phyloP scores from a whole-genome alignment of 352 stramenopile species.

The Pythium guiyangense region DNA sequence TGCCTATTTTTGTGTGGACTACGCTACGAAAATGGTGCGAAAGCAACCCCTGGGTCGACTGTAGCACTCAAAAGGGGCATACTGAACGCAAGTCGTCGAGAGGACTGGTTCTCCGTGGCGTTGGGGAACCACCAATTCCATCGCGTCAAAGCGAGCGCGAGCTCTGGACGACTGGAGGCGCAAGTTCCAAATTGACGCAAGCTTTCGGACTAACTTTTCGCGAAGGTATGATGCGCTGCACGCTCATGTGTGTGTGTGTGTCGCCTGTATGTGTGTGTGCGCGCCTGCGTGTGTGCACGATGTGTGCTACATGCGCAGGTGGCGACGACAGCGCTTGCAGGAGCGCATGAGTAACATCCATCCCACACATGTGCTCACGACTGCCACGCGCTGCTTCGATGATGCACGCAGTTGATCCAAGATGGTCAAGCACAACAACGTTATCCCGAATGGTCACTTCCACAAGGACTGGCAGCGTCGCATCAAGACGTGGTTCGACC shows the following conservation, averaged over 20 bases:
- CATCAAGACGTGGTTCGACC: constrained; percentile 96
- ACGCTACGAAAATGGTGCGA: neutral
- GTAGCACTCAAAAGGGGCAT: constrained; percentile 31
- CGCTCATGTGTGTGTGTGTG: too few species aligned
- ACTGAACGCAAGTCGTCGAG: constrained; percentile 51
- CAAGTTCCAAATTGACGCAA: constrained; percentile 90
- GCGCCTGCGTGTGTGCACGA: too few species aligned
- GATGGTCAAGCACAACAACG: constrained; percentile 99
- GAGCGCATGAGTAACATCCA: too few species aligned
- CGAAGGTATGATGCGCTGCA: constrained; percentile 51
- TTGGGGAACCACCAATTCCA: constrained; percentile 83
- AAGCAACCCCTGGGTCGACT: constrained; percentile 6
- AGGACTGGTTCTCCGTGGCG: constrained; percentile 72
- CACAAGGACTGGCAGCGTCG: constrained; percentile 99
- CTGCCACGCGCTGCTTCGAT: neutral
- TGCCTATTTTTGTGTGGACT: constrained; percentile 1
- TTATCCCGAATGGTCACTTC: constrained; percentile 99
- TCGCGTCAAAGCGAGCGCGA: constrained; percentile 13
- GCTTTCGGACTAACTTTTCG: constrained; percentile 79
- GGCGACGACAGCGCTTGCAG: too few species aligned
- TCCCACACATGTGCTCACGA: neutral
- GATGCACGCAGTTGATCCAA: constrained; percentile 63
- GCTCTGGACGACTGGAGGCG: constrained; percentile 30
- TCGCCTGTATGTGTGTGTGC: too few species aligned
- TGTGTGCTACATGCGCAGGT: too few species aligned